Conservation (phyloP, 2,329 filamentous ascomycete genomes). For the Myrmaecium sp. region DNA sequence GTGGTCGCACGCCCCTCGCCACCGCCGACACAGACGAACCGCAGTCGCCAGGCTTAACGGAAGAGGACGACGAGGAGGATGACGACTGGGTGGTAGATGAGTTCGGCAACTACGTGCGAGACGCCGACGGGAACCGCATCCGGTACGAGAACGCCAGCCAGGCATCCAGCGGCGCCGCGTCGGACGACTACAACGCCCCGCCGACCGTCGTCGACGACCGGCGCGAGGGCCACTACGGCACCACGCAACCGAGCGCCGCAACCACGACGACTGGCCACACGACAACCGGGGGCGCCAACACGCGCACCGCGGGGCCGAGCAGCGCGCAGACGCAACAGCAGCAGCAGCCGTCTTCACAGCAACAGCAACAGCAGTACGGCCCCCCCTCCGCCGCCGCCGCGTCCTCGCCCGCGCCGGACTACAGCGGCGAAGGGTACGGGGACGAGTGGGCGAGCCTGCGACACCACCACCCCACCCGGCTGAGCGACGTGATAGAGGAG, state of each 20-base stretch:
- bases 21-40: constrained; percentile 12
- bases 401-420: constrained; percentile 12
- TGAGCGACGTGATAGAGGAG: constrained; percentile 22
- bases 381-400: constrained; percentile 1
- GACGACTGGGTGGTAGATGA: constrained; percentile 21
- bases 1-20: constrained; percentile 2
- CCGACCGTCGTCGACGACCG: constrained; percentile 32
- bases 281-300: neutral
- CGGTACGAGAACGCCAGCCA: constrained; percentile 16
- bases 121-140: constrained; percentile 17
- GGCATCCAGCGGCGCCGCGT: constrained; percentile 10
- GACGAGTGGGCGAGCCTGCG: constrained; percentile 20
- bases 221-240: constrained; percentile 28
- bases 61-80: constrained; percentile 15
- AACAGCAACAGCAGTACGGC: constrained; percentile 1
- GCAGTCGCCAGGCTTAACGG: constrained; percentile 18
- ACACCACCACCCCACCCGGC: constrained; percentile 21
- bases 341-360: neutral
- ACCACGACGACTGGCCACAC: constrained; percentile 3
- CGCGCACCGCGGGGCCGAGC: neutral
- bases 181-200: constrained; percentile 39
- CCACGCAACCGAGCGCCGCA: constrained; percentile 13
- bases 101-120: constrained; percentile 19
- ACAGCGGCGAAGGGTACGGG: constrained; percentile 20
- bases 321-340: neutral